Base-by-base conservation (phyloP, 2,329 filamentous ascomycete species). In the Domatiomyces globalis region DNA sequence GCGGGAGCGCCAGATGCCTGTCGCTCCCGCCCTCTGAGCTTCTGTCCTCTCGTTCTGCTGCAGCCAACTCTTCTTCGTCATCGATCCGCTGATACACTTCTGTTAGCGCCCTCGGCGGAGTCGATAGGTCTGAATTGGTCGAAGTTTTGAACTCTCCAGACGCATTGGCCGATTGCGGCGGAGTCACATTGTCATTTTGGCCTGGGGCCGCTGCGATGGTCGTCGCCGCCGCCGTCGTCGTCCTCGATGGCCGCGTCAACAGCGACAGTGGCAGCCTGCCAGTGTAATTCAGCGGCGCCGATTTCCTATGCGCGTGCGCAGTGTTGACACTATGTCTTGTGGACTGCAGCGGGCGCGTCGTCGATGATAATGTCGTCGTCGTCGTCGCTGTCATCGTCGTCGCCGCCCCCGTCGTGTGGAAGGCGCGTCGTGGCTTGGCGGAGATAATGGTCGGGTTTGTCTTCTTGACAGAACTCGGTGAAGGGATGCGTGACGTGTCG, bases 11-110 rank as follows among this genome's bases (percentile, higher is more conserved):
- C 20, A 29, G 5, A 9, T 33, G 25, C 17, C 45, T 33, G 27
- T 47, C 43, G 15, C 46, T 58, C 10, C 67, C 64, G 15, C 67
- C 65, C 46, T 68, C 59, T 10, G 59, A 57, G 33, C 56, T 59
- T 27, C 52, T 52, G 15, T 65, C 43, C 19, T 61, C 58, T 43
- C 58, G 50, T 43, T 62, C 68, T 17, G 62, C 57, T 45, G 67
- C 65, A 2, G 62, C 62, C 43, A 69, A 49, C 44, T 64, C 61
- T 29, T 66, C 64, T 39, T 65, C 67, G 44, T 69, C 66, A 17
- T 67, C 62, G 49, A 70, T 69, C 53, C 62, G 62, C 47, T 61
- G 61, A 54, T 72, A 72, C 4, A 62, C 59, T 46, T 72, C 68
- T 9, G 59, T 59, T 7, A 69, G 53, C 48, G 67, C 70, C 25